Percentiles rank a stretch among this genome's conserved stretches.
phyloP scores from a whole-genome alignment of 1,284 basidiomycete genomes.

The Cronartium ribicola region DNA sequence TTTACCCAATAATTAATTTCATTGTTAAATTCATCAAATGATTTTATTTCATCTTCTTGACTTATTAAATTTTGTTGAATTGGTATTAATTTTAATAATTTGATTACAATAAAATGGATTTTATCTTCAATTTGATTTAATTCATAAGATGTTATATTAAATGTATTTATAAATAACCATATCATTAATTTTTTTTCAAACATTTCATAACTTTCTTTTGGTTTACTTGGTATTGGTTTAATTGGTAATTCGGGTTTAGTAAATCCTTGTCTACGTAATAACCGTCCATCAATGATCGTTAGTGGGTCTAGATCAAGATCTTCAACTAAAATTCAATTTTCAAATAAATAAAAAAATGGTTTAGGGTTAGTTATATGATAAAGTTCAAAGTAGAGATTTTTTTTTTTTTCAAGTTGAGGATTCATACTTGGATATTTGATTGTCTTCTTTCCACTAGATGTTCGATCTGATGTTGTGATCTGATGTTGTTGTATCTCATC shows the following conservation, averaged over 20 bases:
- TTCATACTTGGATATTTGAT: conserved; percentile 38
- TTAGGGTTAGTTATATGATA: no score
- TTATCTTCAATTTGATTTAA: conserved; percentile 13
- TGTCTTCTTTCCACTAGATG: conserved; percentile 23
- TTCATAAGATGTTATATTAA: conserved; percentile 22
- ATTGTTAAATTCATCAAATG: no score
- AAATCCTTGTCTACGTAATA: conserved; percentile 10
- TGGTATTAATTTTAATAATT: conserved; percentile 16
- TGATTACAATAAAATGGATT: conserved; percentile 7
- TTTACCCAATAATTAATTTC: no score
- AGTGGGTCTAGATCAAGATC: conserved; percentile 38
- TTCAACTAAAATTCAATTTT: conserved; percentile 20
- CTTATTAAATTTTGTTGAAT: no score
- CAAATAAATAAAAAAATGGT: not conserved
- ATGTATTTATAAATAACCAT: conserved; percentile 34
- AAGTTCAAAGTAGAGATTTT: not conserved
- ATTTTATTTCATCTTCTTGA: no score
- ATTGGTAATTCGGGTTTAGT: conserved; percentile 8
- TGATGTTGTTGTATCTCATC: no score
- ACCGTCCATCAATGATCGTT: conserved; percentile 31
- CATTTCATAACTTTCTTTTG: not conserved
- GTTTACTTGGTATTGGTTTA: conserved; percentile 14
- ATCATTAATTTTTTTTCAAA: conserved; percentile 27
- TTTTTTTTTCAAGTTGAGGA: no score
- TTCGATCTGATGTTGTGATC: conserved; percentile 3